Evolutionary conservation across 495 filamentous ascomycete species (phyloP).

Genomic region (Xylaria sp.): DNA sequence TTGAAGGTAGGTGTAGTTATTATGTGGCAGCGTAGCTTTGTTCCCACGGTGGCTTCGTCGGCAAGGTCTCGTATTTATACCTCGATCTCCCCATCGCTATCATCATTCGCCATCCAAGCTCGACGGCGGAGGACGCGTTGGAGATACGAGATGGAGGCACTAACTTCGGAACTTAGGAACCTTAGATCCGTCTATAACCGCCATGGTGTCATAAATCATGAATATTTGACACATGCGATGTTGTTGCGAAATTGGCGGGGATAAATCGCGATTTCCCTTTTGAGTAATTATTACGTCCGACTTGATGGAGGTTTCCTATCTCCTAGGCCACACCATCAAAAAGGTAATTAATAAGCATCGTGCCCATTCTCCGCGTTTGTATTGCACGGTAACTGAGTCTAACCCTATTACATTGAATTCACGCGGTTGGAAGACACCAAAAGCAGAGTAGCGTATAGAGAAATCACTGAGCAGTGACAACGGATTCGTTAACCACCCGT

Average conservation of each 20-base stretch:
- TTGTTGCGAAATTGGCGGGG: neutral
- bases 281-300: slow-evolving; percentile 8
- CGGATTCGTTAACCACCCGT: neutral
- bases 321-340: neutral
- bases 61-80: neutral
- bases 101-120: neutral
- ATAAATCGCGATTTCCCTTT: neutral
- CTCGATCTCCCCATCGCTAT: neutral
- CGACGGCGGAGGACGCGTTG: neutral
- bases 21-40: no score
- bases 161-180: neutral
- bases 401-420: neutral
- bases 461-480: neutral
- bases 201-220: neutral
- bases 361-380: neutral
- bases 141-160: neutral
- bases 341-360: neutral
- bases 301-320: neutral
- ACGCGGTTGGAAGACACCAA: neutral
- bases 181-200: neutral
- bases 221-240: neutral
- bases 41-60: neutral
- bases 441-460: neutral
- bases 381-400: neutral
- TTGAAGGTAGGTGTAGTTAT: neutral